Evolutionary conservation across 2,329 filamentous ascomycete species (phyloP).

Genomic region (Apiospora hydei): DNA sequence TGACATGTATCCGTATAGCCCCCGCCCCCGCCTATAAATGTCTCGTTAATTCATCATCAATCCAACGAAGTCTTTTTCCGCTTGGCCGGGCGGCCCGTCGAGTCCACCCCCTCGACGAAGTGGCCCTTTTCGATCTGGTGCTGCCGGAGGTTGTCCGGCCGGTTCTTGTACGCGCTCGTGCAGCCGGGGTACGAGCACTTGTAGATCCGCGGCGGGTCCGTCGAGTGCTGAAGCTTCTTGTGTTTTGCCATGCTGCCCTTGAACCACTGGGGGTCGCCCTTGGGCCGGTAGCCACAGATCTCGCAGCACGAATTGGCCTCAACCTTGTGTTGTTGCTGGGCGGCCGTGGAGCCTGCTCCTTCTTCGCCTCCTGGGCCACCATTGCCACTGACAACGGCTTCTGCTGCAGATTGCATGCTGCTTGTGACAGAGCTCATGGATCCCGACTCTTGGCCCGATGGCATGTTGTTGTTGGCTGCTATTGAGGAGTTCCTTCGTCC

Average conservation of each 20-base stretch:
- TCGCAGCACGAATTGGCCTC: constrained; percentile 57
- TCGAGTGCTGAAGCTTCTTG: constrained; percentile 61
- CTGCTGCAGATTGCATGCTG: constrained; percentile 19
- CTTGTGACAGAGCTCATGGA: constrained; percentile 28
- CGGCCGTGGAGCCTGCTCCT: not conserved
- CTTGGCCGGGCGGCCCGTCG: constrained; percentile 51
- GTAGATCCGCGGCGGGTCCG: constrained; percentile 57
- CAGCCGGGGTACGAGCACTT: constrained; percentile 61
- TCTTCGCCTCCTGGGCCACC: not conserved
- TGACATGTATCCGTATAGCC: not conserved
- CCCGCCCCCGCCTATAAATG: too few species aligned
- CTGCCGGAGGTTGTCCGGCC: constrained; percentile 62
- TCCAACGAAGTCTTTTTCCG: constrained; percentile 49
- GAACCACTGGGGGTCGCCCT: constrained; percentile 65
- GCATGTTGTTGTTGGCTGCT: not conserved
- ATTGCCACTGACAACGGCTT: not conserved
- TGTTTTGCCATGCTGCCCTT: constrained; percentile 66
- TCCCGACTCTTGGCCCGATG: not conserved
- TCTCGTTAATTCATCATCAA: not conserved
- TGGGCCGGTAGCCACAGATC: constrained; percentile 62
- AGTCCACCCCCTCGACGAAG: constrained; percentile 55
- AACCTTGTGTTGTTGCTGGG: constrained; percentile 28
- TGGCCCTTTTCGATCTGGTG: constrained; percentile 65
- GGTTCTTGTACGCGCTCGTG: constrained; percentile 62
- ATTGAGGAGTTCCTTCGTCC: constrained; percentile 20